Base-by-base conservation (phyloP, 305 asterid species). In the Rubia balearica region DNA sequence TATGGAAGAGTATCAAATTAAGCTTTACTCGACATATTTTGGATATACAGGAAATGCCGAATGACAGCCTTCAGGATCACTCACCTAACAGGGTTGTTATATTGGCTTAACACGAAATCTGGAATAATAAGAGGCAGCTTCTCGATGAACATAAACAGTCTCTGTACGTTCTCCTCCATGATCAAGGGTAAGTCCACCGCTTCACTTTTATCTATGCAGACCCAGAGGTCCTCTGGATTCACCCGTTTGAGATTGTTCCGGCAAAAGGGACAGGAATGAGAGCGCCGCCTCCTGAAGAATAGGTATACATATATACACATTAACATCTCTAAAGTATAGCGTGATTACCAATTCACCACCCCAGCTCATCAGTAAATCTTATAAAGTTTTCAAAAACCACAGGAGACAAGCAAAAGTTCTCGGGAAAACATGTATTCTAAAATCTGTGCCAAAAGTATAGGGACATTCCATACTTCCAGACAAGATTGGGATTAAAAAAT, bases 241-340 rank as follows among this genome's bases (percentile, higher is more conserved):
- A 75, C 79, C 71, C 81, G 75, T 71, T 77, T 80, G 51, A 81
- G 81, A 67, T 68, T 65, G 63, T 75, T 71, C 64, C 86, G 82
- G 73, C 86, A 83, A 74, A 83, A 83, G 33, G 86, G 86, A 72
- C 86, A 83, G 9, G 86, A 83, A 67, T 83, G 81, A 8, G 86
- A 83, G n/a, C 84, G 82, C 60, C 73, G 66, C 57, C 72, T 77
- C 86, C 86, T 83, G 71, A 62, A 42, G 56, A 27, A 70, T 19
- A 36, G 19, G 36, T 33, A 33, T 33, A 33, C 27, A 53, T 43
- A 41, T 40, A 3, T 24, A 33, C 66, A 61, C 4, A 42, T 19
- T 61, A 27, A 55, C 48, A 55, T 6, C 36, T 42, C 45, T 8
- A 65, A 19, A 24, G 14, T 41, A 55, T 42, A 13, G 24, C 55